Conservation (phyloP, 2,329 filamentous ascomycete species). For the Fusarium hainanense region DNA sequence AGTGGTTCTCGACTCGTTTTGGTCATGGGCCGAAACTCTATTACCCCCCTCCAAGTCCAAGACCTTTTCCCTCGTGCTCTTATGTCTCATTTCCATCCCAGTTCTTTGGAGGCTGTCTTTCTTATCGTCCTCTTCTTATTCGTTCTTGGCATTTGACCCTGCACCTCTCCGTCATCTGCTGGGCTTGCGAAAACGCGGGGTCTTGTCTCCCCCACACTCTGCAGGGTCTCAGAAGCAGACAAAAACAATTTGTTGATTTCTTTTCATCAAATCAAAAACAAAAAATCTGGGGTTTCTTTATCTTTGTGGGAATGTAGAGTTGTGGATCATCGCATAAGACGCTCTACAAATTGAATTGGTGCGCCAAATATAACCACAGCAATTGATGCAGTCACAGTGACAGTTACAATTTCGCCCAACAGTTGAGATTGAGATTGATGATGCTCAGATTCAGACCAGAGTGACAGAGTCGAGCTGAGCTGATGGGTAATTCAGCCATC, state of each 20-base stretch:
- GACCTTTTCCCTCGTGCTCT: constrained; percentile 33
- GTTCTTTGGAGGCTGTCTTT: constrained; percentile 19
- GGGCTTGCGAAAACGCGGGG: constrained; percentile 43
- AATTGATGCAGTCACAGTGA: background rate
- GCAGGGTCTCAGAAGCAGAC: constrained; percentile 36
- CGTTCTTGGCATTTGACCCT: constrained; percentile 34
- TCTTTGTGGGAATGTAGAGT: constrained; percentile 7
- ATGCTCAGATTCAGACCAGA: constrained; percentile 12
- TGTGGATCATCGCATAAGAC: constrained; percentile 6
- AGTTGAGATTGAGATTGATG: constrained; percentile 5
- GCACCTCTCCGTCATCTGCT: constrained; percentile 39
- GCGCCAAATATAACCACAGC: background rate
- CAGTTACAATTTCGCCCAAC: constrained; percentile 3
- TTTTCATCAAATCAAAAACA: constrained; percentile 3
- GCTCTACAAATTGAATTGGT: background rate
- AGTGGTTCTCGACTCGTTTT: constrained; percentile 36
- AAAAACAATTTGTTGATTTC: constrained; percentile 15
- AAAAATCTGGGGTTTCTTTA: constrained; percentile 12
- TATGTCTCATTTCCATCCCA: constrained; percentile 24
- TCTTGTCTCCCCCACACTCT: constrained; percentile 39
- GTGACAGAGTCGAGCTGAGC: constrained; percentile 1
- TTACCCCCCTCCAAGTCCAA: constrained; percentile 23
- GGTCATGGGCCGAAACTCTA: constrained; percentile 35
- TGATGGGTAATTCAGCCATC: constrained; percentile 19
- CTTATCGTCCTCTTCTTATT: constrained; percentile 43